phyloP scores from a whole-genome alignment of 2,329 filamentous ascomycete genomes.

The Paracoccidioides brasiliensis region DNA sequence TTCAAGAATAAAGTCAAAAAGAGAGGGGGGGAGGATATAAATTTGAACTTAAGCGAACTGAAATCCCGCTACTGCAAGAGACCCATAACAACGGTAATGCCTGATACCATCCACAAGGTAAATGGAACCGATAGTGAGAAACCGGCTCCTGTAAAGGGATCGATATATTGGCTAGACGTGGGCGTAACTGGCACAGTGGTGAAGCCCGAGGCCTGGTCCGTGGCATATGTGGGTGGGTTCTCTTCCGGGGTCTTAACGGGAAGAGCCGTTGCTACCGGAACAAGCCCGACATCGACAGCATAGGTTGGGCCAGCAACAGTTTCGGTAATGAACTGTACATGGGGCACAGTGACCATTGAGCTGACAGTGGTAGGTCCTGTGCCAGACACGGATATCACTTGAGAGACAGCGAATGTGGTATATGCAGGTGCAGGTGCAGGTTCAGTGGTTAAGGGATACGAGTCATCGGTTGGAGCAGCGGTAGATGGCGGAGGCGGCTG shows the following conservation, averaged over 20 bases:
- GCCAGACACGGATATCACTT: slow-evolving; percentile 12
- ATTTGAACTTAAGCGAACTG: neutral
- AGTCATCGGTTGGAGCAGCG: slow-evolving; percentile 27
- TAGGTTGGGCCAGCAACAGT: slow-evolving; percentile 14
- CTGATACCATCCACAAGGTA: slow-evolving; percentile 6
- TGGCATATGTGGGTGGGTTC: slow-evolving; percentile 11
- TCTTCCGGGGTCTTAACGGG: slow-evolving; percentile 7
- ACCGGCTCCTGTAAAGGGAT: slow-evolving; percentile 9
- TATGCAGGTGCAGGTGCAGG: slow-evolving; percentile 18
- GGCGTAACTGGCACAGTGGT: slow-evolving; percentile 10
- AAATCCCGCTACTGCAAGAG: slow-evolving; percentile 6
- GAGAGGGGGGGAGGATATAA: neutral
- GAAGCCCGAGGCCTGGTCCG: slow-evolving; percentile 8
- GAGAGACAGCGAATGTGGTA: slow-evolving; percentile 31
- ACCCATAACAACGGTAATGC: slow-evolving; percentile 4
- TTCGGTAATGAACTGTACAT: slow-evolving; percentile 30
- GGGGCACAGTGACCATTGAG: slow-evolving; percentile 33
- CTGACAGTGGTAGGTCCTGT: slow-evolving; percentile 14
- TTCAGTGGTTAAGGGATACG: slow-evolving; percentile 17
- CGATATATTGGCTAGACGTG: slow-evolving; percentile 2
- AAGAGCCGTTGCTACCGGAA: slow-evolving; percentile 14
- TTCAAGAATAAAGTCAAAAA: neutral
- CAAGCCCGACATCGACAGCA: slow-evolving; percentile 20
- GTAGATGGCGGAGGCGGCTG: slow-evolving; percentile 41
- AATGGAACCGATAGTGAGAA: slow-evolving; percentile 6